Conservation (phyloP, 2,329 filamentous ascomycete species). For the Ascomycota sp. region DNA sequence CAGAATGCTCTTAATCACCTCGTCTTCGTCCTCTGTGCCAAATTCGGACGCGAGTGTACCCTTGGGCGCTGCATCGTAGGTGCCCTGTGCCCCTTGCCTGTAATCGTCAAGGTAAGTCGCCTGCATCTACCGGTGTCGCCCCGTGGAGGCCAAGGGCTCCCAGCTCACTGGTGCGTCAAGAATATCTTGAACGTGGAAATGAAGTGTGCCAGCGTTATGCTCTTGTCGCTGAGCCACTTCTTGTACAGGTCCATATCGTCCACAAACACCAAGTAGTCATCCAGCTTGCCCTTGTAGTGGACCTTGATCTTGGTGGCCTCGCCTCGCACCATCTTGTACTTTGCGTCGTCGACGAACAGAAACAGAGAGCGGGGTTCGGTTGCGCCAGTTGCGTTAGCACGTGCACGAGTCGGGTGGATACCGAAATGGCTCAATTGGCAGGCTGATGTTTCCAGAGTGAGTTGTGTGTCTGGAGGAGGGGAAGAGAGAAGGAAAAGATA, state of each 20-base stretch:
- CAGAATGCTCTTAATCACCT: conserved; percentile 64
- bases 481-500: too few species aligned
- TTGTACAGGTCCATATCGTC: conserved; percentile 42
- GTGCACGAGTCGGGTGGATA: too few species aligned
- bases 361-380: neutral
- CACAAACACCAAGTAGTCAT: conserved; percentile 40
- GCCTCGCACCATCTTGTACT: conserved; percentile 45
- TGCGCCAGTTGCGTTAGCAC: neutral
- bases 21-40: conserved; percentile 58
- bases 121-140: too few species aligned
- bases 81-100: conserved; percentile 73
- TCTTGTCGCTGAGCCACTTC: conserved; percentile 68
- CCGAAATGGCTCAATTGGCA: too few species aligned
- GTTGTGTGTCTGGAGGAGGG: too few species aligned
- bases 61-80: conserved; percentile 58
- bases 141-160: too few species aligned
- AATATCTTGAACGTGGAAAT: conserved; percentile 81
- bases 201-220: conserved; percentile 63
- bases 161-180: conserved; percentile 64
- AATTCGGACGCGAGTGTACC: conserved; percentile 67
- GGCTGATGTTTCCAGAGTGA: too few species aligned
- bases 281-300: conserved; percentile 56
- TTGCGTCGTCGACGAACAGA: neutral
- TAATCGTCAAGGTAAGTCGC: neutral
- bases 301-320: conserved; percentile 55